Base-by-base conservation (phyloP, 176 grass and related monocot species). In the Otatea glauca region DNA sequence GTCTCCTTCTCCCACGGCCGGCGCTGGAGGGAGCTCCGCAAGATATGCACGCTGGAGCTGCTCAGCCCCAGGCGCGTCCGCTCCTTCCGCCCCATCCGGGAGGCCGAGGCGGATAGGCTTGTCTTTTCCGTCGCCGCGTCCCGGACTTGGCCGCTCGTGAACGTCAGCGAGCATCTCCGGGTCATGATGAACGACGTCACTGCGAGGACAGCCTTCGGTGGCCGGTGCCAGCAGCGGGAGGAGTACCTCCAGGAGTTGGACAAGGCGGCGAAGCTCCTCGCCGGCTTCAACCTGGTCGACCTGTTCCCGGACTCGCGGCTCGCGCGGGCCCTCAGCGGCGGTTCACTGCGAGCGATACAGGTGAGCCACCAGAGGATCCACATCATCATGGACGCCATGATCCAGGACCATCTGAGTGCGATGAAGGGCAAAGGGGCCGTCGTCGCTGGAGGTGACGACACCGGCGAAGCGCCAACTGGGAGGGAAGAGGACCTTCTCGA, bases 21-120 rank as follows among this genome's bases (percentile, higher is more conserved):
- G 58, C 73, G 72, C 20, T 92, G 81, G 87, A 86, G 79, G 67
- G 81, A 80, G 35, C 12, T 92, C n/a, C 85, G 93, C 4, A 88
- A 78, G 77, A 77, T 94, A 21, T 89, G 85, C 75, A 71, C 86
- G 25, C 8, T 74, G 0, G 86, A 95, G 62, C 47, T 95, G 43
- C 72, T 91, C 1, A 79, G 86, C 67, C 55, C 83, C 9, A 70
- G 63, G 43, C 58, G 86, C 49, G 86, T 91, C 12, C 79, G 59
- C 2, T 91, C 83, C n/a, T 95, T 89, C 78, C 58, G 80, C 10
- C 17, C n/a, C 18, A 51, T 92, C 14, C 71, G 88, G 13, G 91
- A 91, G 64, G 69, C 79, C 16, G 93, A 85, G 59, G 71, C 72
- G 6, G 79, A 38, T 0, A 76, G 51, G 23, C 45, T 91, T 2